phyloP scores from a whole-genome alignment of 192 early-diverging fungal genomes.

The Rhizoclosmatium sp. region DNA sequence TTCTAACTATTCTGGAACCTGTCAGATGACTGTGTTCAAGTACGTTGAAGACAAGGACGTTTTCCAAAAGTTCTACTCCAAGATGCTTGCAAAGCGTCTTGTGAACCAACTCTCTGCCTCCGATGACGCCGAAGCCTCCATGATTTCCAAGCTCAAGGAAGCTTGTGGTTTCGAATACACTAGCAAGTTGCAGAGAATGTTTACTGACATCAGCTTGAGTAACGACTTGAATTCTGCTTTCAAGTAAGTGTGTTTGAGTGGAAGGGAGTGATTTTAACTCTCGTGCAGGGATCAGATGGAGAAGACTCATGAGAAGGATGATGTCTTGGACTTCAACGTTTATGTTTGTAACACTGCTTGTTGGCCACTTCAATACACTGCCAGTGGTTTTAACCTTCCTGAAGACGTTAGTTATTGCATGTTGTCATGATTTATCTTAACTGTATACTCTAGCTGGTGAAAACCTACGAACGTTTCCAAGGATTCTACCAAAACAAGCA shows the following conservation, averaged over 20 bases:
- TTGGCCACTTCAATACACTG: slow-evolving; percentile 88
- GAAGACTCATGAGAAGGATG: slow-evolving; percentile 52
- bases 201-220: slow-evolving; percentile 90
- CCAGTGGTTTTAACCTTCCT: slow-evolving; percentile 85
- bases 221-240: slow-evolving; percentile 90
- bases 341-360: slow-evolving; percentile 85
- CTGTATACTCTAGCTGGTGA: slow-evolving; percentile 64
- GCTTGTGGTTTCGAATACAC: slow-evolving; percentile 97
- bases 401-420: slow-evolving; percentile 65
- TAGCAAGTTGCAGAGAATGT: slow-evolving; percentile 93
- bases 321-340: slow-evolving; percentile 79
- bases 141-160: slow-evolving; percentile 91
- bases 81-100: slow-evolving; percentile 91
- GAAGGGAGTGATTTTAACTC: background rate
- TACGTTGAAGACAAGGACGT: slow-evolving; percentile 98
- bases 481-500: slow-evolving; percentile 90
- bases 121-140: slow-evolving; percentile 90
- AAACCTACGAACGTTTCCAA: slow-evolving; percentile 85
- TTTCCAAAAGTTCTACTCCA: slow-evolving; percentile 97
- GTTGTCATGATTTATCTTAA: slow-evolving; percentile 16
- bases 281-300: slow-evolving; percentile 52
- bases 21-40: slow-evolving; percentile 91
- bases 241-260: slow-evolving; percentile 59
- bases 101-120: slow-evolving; percentile 89
- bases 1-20: background rate